Percentiles rank a stretch among this genome's conserved stretches.
These are phyloP conservation scores for Sugiyamaella paludigena DNA, from an alignment of 1,139 yeast genomes.

Conservation along the genomic window DNA sequence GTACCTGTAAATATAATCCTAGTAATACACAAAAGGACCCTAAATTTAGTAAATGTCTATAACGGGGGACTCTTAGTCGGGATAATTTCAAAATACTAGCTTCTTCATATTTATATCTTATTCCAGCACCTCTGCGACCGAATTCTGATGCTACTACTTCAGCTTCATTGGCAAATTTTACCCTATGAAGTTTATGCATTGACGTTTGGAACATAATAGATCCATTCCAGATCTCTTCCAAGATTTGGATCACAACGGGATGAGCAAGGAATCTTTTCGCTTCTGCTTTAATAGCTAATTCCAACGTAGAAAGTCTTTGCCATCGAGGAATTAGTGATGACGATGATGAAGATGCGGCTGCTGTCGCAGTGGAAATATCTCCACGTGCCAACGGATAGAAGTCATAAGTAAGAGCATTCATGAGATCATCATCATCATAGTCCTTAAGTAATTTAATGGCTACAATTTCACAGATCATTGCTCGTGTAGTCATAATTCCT, in stretches of 20 bases:
- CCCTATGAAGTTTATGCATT: conserved; percentile 41
- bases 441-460: conserved; percentile 55
- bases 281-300: conserved; percentile 53
- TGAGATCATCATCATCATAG: conserved; percentile 44
- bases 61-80: conserved; percentile 40
- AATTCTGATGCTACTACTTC: conserved; percentile 29
- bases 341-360: not conserved
- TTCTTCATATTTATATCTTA: conserved; percentile 38
- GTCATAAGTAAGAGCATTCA: conserved; percentile 44
- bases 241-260: conserved; percentile 51
- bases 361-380: conserved; percentile 5
- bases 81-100: conserved; percentile 41
- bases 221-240: conserved; percentile 57
- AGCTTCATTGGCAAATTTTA: conserved; percentile 29
- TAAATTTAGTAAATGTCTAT: conserved; percentile 41
- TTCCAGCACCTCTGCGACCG: conserved; percentile 40
- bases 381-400: conserved; percentile 42
- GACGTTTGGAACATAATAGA: conserved; percentile 43
- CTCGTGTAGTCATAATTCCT: conserved; percentile 52
- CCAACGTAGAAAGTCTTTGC: conserved; percentile 54
- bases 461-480: conserved; percentile 54
- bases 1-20: conserved; percentile 34
- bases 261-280: conserved; percentile 57
- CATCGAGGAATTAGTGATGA: conserved; percentile 39
- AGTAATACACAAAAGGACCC: conserved; percentile 41